Percentiles rank a stretch among this genome's conserved stretches.
phyloP scores from a whole-genome alignment of 1,139 yeast genomes.

The Kazachstania sp. region DNA sequence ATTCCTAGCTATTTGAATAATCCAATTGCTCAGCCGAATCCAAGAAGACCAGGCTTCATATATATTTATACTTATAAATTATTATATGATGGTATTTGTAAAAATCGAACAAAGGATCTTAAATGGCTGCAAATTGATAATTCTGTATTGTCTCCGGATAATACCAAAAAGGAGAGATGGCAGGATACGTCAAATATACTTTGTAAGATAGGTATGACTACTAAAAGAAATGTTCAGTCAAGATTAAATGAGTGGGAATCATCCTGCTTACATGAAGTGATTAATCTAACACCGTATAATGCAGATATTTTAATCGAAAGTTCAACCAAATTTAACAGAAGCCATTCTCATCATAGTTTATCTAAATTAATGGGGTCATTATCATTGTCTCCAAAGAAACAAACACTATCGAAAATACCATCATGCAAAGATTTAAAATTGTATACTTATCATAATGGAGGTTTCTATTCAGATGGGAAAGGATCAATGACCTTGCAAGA shows the following conservation, averaged over 20 bases:
- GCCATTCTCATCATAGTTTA: not conserved
- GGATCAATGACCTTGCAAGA: conserved; percentile 12
- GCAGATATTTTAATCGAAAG: conserved; percentile 8
- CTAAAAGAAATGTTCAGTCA: conserved; percentile 17
- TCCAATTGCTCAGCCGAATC: not conserved
- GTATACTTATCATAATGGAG: conserved; percentile 19
- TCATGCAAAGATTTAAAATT: conserved; percentile 1
- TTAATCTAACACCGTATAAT: conserved; percentile 22
- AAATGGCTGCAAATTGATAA: conserved; percentile 24
- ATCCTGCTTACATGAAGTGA: conserved; percentile 22
- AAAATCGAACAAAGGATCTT: conserved; percentile 7
- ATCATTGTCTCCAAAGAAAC: conserved; percentile 4
- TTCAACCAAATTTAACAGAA: too few species aligned
- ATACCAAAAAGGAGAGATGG: conserved; percentile 14
- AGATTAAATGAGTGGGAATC: conserved; percentile 25
- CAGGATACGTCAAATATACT: conserved; percentile 16
- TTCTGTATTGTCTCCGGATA: conserved; percentile 12
- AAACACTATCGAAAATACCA: not conserved
- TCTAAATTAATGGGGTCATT: conserved; percentile 9
- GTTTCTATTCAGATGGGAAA: conserved; percentile 18
- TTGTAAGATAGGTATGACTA: conserved; percentile 29
- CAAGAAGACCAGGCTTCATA: conserved; percentile 19
- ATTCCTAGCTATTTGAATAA: not conserved
- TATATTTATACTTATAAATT: conserved; percentile 26
- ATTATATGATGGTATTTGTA: conserved; percentile 17